Conservation (phyloP, 768 basidiomycete species). For the Hypholoma sublateritium region DNA sequence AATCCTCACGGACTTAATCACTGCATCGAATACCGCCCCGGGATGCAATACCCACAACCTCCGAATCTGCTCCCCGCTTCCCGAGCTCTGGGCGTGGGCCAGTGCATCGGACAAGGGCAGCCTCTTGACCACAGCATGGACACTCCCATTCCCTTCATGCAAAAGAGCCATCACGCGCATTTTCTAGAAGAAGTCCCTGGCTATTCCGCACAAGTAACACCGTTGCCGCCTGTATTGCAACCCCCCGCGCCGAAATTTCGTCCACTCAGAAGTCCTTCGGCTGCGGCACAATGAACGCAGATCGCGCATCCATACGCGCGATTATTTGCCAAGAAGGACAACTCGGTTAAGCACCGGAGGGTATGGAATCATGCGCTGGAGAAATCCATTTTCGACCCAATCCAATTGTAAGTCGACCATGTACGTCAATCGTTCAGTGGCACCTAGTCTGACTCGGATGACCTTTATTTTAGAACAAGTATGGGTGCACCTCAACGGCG, state of each 20-base stretch:
- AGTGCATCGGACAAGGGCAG: too few species aligned
- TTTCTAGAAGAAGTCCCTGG: too few species aligned
- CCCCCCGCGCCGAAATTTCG: background rate
- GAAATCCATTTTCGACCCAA: conserved; percentile 64
- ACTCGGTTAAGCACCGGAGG: conserved; percentile 65
- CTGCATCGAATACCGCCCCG: background rate
- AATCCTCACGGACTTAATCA: background rate
- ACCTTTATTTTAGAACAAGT: conserved; percentile 46
- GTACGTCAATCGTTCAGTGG: background rate
- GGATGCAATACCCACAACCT: background rate
- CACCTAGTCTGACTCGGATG: too few species aligned
- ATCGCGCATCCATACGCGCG: conserved; percentile 71
- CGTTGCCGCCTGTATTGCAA: too few species aligned
- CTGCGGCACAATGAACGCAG: conserved; percentile 13
- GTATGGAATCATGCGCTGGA: conserved; percentile 81
- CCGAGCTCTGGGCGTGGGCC: too few species aligned
- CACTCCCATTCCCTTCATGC: too few species aligned
- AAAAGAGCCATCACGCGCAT: too few species aligned
- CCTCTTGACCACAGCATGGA: too few species aligned
- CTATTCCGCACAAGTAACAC: too few species aligned
- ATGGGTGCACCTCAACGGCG: conserved; percentile 69
- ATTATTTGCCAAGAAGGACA: conserved; percentile 62
- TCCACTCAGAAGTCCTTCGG: background rate
- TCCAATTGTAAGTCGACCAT: conserved; percentile 54
- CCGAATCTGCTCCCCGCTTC: too few species aligned